Conservation (phyloP, 1,284 basidiomycete genomes). For the Marasmius fiardii region DNA sequence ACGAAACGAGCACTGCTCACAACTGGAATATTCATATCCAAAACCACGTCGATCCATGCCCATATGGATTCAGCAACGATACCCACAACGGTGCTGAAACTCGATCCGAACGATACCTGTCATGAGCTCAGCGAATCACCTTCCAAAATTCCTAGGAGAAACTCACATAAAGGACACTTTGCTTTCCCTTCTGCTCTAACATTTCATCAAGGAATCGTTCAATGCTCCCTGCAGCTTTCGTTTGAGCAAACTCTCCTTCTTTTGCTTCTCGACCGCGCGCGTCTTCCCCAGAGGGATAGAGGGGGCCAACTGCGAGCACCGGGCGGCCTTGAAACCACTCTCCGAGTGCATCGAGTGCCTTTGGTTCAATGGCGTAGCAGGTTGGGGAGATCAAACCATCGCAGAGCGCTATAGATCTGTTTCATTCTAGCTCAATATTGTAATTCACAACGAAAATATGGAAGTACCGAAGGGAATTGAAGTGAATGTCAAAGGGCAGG, state of each 20-base stretch:
- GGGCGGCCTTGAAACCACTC: neutral
- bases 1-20: neutral
- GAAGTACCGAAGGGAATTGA: neutral
- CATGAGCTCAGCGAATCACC: neutral
- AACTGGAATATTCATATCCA: neutral
- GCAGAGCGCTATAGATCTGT: neutral
- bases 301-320: neutral
- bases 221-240: neutral
- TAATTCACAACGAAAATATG: neutral
- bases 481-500: neutral
- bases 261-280: neutral
- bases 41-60: conserved; percentile 4
- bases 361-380: neutral
- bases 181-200: neutral
- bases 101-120: neutral
- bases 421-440: neutral
- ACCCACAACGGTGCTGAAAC: conserved; percentile 3
- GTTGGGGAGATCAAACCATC: neutral
- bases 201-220: neutral
- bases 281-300: neutral
- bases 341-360: neutral
- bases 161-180: neutral
- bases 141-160: neutral
- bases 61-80: conserved; percentile 1
- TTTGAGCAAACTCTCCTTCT: neutral